A percentile compares a stretch with the other conserved stretches of the same genome.
Conservation (phyloP, 129 eudicot genomes). For the Pittosporum tobira region DNA sequence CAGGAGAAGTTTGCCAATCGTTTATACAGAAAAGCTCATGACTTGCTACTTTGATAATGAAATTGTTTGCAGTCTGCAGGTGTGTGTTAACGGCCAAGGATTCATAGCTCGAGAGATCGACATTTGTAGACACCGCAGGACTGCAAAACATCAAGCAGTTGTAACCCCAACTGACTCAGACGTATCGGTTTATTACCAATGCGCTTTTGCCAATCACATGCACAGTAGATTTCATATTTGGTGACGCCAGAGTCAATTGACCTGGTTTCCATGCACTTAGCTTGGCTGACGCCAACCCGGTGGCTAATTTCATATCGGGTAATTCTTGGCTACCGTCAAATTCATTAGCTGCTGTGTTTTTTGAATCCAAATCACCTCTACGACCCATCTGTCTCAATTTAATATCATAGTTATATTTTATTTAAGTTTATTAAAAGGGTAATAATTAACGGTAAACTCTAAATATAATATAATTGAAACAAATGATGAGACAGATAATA, state of each 20-base stretch:
- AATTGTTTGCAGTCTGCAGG: conserved; percentile 27
- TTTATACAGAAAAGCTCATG: not conserved
- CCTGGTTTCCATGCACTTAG: conserved; percentile 56
- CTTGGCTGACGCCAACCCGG: conserved; percentile 43
- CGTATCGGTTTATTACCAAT: conserved; percentile 61
- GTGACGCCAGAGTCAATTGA: conserved; percentile 75
- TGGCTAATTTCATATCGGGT: conserved; percentile 55
- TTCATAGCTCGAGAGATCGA: conserved; percentile 79
- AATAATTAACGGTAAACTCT: too few relatives aligned
- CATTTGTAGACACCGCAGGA: conserved; percentile 80
- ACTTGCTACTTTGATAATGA: too few relatives aligned
- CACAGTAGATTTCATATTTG: conserved; percentile 85
- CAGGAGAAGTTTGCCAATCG: not conserved
- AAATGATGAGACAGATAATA: too few relatives aligned
- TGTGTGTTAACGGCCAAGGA: conserved; percentile 63
- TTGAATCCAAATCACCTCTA: too few relatives aligned
- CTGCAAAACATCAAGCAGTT: conserved; percentile 89
- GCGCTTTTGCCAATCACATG: conserved; percentile 75
- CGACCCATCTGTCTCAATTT: too few relatives aligned
- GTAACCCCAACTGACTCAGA: conserved; percentile 74
- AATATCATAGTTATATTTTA: too few relatives aligned
- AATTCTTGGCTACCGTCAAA: conserved; percentile 55
- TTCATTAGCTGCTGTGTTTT: too few relatives aligned
- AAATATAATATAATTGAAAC: too few relatives aligned
- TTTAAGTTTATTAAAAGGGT: too few relatives aligned